These are phyloP conservation scores for Lenwebbia sp. DNA, from an alignment of 345 rosid genomes.

Conservation along the genomic window DNA sequence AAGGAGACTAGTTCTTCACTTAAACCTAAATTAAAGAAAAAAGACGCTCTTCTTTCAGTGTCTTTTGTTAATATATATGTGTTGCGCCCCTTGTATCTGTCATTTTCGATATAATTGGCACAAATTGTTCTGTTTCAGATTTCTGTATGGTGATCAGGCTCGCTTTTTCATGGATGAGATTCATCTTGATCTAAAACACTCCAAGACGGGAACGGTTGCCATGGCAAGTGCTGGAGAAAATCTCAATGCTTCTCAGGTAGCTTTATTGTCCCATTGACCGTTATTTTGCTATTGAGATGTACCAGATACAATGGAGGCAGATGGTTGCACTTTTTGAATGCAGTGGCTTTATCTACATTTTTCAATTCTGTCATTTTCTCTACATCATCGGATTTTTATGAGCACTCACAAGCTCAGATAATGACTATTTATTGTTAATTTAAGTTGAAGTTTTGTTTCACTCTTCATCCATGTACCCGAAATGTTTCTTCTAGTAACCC, in stretches of 20 bases:
- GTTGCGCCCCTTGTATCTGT: neutral
- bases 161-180: constrained; percentile 84
- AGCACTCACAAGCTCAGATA: neutral
- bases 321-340: neutral
- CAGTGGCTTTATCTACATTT: neutral
- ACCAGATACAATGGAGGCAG: neutral
- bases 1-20: neutral
- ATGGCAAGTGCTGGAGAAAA: constrained; percentile 98
- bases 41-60: neutral
- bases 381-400: neutral
- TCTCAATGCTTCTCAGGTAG: constrained; percentile 95
- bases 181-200: constrained; percentile 78
- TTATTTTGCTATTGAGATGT: neutral
- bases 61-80: neutral
- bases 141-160: constrained; percentile 82
- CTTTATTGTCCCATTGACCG: neutral
- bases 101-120: neutral
- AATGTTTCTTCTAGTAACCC: constrained; percentile 1
- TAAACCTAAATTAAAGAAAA: neutral
- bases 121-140: constrained; percentile 28
- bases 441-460: neutral
- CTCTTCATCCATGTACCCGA: neutral
- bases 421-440: neutral
- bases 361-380: neutral
- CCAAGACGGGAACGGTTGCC: constrained; percentile 75